A percentile compares a stretch with the other conserved stretches of the same genome.
phyloP scores from a whole-genome alignment of 352 stramenopile species.

The Heterotrichella gracilis region DNA sequence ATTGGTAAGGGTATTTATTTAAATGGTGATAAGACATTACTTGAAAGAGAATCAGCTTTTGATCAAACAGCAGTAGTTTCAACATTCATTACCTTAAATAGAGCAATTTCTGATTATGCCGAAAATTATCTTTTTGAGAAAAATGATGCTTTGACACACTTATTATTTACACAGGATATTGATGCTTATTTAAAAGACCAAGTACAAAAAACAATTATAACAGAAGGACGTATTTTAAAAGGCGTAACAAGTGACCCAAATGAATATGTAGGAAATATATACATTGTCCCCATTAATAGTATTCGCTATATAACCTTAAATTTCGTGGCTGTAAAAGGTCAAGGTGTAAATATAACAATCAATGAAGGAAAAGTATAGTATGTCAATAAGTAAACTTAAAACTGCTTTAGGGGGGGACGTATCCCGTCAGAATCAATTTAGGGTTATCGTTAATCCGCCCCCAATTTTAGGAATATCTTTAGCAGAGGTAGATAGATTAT shows the following conservation, averaged over 20 bases:
- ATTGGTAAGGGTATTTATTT: not conserved
- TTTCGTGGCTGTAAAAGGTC: not conserved
- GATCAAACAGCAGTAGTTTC: not conserved
- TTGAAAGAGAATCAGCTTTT: not conserved
- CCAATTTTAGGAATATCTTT: too few species aligned
- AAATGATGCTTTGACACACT: not conserved
- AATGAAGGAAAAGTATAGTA: too few species aligned
- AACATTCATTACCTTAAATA: not conserved
- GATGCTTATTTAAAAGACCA: not conserved
- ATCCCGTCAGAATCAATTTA: too few species aligned
- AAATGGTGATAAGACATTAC: not conserved
- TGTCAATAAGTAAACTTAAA: too few species aligned
- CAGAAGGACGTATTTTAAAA: too few species aligned
- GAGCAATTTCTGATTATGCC: constrained; percentile 1
- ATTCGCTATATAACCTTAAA: not conserved
- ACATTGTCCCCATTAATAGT: not conserved
- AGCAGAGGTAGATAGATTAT: too few species aligned
- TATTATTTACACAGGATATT: not conserved
- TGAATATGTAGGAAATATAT: not conserved
- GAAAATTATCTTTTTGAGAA: not conserved
- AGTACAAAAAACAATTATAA: too few species aligned
- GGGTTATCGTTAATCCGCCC: too few species aligned
- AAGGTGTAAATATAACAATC: too few species aligned
- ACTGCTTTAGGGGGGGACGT: too few species aligned
- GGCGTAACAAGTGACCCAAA: not conserved